phyloP scores from a whole-genome alignment of 352 stramenopile species.

The Blastocystis sp. region DNA sequence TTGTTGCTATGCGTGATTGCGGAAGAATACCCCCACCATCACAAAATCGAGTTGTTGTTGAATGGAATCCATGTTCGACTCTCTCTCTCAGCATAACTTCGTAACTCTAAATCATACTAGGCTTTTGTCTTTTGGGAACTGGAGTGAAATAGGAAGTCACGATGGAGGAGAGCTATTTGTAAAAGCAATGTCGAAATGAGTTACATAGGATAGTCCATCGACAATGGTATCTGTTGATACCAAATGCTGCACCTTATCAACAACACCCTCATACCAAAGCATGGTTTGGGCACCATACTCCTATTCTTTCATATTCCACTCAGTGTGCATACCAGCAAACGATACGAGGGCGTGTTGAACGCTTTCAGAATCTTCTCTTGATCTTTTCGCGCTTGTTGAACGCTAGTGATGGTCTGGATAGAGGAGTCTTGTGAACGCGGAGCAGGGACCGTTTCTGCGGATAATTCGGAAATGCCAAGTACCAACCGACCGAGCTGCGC shows the following conservation, averaged over 20 bases:
- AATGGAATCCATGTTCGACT: constrained; percentile 3
- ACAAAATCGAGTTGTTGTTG: constrained; percentile 41
- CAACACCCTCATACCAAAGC: constrained; percentile 49
- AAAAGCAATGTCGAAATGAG: background rate
- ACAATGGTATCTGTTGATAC: constrained; percentile 25
- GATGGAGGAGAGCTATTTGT: constrained; percentile 7
- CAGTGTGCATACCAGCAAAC: background rate
- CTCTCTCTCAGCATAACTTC: background rate
- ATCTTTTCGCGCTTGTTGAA: constrained; percentile 30
- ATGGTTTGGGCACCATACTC: constrained; percentile 59
- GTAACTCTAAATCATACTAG: background rate
- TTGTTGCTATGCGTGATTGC: background rate
- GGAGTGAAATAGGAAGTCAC: background rate
- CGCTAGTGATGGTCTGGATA: constrained; percentile 43
- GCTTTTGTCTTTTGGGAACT: background rate
- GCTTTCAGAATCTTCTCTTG: constrained; percentile 42
- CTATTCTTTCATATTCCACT: background rate
- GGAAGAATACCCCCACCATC: background rate
- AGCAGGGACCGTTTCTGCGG: too few species aligned
- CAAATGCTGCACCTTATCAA: background rate
- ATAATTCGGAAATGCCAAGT: too few species aligned
- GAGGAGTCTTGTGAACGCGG: background rate
- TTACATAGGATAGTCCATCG: background rate
- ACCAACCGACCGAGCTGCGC: too few species aligned
- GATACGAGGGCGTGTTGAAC: constrained; percentile 49